Conservation (phyloP, 768 basidiomycete species). For the Postia placenta region DNA sequence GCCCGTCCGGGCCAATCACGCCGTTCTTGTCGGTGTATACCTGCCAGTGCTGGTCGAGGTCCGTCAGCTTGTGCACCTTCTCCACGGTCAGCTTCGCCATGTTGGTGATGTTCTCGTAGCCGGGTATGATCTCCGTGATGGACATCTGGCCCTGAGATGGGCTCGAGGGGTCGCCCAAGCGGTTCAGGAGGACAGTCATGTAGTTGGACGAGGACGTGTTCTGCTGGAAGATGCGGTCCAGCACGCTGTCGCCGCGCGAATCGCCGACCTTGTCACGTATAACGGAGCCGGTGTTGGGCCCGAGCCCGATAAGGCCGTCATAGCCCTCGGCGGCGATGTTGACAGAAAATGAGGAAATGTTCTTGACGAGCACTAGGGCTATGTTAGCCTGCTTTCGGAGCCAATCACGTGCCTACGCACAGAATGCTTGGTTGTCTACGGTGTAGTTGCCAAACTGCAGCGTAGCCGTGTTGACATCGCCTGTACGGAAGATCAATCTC, state of each 20-base stretch:
- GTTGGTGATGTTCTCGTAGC: conserved; percentile 52
- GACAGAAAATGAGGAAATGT: conserved; percentile 58
- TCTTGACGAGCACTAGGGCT: conserved; percentile 50
- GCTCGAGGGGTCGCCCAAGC: conserved; percentile 47
- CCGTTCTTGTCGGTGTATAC: conserved; percentile 60
- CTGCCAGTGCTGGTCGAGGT: conserved; percentile 80
- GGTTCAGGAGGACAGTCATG: conserved; percentile 62
- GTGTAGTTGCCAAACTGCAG: conserved; percentile 52
- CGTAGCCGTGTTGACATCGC: conserved; percentile 47
- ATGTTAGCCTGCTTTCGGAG: conserved; percentile 3
- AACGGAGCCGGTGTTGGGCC: conserved; percentile 67
- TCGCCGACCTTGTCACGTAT: conserved; percentile 51
- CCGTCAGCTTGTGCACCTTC: conserved; percentile 51
- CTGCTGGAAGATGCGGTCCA: conserved; percentile 61
- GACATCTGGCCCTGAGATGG: conserved; percentile 60
- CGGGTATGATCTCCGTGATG: conserved; percentile 56
- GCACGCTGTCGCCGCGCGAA: conserved; percentile 46
- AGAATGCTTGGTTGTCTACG: conserved; percentile 59
- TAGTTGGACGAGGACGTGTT: conserved; percentile 53
- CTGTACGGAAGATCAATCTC: conserved; percentile 24
- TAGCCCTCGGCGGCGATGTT: conserved; percentile 57
- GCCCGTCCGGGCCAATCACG: conserved; percentile 74
- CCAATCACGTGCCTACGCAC: conserved; percentile 31
- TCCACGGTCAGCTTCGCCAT: conserved; percentile 65
- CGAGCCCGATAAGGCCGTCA: conserved; percentile 70